Evolutionary conservation across 257 asterid genomes (phyloP).

Genomic region (Fraxinus pennsylvanica): DNA sequence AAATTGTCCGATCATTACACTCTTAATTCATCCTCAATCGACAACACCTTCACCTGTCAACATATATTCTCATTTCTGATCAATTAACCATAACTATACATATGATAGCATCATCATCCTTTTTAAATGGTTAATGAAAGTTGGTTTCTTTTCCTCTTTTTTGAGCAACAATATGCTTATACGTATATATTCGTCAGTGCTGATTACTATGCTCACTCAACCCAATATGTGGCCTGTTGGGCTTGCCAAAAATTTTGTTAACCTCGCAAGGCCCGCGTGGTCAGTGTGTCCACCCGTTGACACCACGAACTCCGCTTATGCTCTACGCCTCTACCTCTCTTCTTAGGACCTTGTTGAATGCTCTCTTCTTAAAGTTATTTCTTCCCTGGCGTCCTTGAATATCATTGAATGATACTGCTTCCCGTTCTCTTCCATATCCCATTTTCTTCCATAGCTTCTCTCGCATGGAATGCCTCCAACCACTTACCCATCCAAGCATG

Average conservation of each 20-base stretch:
- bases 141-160: too few species aligned
- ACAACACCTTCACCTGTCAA: too few species aligned
- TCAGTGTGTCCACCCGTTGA: neutral
- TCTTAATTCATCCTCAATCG: too few species aligned
- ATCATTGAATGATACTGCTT: constrained; percentile 30
- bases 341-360: neutral
- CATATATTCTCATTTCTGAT: too few species aligned
- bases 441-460: constrained; percentile 43
- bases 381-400: neutral
- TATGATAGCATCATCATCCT: too few species aligned
- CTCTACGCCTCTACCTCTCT: neutral
- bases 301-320: neutral
- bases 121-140: too few species aligned
- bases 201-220: too few species aligned
- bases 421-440: constrained; percentile 42
- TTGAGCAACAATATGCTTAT: too few species aligned
- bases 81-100: too few species aligned
- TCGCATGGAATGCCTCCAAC: constrained; percentile 34
- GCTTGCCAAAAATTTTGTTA: neutral
- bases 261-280: neutral
- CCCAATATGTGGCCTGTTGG: neutral
- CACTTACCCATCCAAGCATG: constrained; percentile 50
- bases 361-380: neutral
- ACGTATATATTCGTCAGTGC: too few species aligned
- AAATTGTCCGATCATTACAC: too few species aligned